These are phyloP conservation scores for Claviceps quebecensis DNA, from an alignment of 2,329 filamentous ascomycete genomes.

Conservation along the genomic window DNA sequence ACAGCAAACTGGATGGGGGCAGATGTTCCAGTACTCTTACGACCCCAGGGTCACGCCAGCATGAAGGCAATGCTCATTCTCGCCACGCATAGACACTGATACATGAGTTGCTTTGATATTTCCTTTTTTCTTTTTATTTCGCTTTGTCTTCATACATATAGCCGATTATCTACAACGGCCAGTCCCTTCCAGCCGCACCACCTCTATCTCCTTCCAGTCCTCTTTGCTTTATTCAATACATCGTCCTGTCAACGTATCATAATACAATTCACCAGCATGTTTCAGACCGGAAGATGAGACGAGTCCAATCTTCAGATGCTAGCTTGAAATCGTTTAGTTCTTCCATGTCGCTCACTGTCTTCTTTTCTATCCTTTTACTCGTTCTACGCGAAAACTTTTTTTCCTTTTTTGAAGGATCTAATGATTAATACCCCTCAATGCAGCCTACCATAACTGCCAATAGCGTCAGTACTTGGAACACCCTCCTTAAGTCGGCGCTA, in stretches of 20 bases:
- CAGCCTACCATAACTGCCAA: neutral
- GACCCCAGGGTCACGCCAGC: conserved; percentile 3
- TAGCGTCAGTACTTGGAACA: neutral
- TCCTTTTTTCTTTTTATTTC: neutral
- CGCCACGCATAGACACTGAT: neutral
- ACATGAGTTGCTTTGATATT: neutral
- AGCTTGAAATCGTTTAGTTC: neutral
- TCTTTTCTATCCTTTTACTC: neutral
- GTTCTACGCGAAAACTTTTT: neutral
- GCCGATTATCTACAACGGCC: neutral
- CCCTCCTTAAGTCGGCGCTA: neutral
- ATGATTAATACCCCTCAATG: neutral
- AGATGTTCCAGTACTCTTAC: conserved; percentile 3
- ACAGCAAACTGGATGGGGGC: conserved; percentile 2
- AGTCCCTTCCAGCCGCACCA: neutral
- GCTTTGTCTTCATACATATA: neutral
- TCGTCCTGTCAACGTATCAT: neutral
- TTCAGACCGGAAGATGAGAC: neutral
- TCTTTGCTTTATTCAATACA: neutral
- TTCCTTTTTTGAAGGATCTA: neutral
- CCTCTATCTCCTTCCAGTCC: neutral
- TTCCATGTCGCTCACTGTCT: neutral
- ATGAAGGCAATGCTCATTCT: neutral
- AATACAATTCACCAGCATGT: neutral
- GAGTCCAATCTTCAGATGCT: neutral